Evolutionary conservation across 176 grass and related monocot species (phyloP), one percentile per base, ranked within the genome.

Genomic region (Oryza glumipatula): DNA sequence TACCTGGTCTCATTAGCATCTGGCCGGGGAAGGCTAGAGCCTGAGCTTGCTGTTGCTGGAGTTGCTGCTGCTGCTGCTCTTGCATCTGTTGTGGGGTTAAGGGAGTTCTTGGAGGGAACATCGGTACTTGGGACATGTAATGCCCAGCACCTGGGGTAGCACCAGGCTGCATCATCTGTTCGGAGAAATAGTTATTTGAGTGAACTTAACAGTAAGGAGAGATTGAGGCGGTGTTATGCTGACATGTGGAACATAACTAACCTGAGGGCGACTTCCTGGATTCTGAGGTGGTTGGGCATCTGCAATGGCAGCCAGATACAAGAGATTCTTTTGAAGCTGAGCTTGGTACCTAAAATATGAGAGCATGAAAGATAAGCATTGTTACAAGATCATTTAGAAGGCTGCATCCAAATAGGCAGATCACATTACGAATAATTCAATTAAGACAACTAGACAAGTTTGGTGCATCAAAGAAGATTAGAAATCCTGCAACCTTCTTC

Each of bases 281-380:
- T 91, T 76, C 69, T 98, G 93, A 9, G 96, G 90, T 85, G 88
- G 84, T 51, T 96, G 96, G 26, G 96, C 91, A 86, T 99, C 96
- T 23, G 96, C 96, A 24, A 99, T 96, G 14, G 96, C 96, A 81
- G 96, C 96, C 17, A 99, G 82, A 84, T 96, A 96, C 76, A 99
- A 73, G 35, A 99, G 90, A 82, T 99, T 99, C 68, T 99, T 99
- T 84, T 99, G 96, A 68, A 99, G 96, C 60, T 96, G 96, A 36
- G 96, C 91, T 88, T 99, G 96, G 83, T 96, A 99, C 81, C 96
- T 99, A 43, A 88, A 87, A 71, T 44, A 83, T 64, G 11, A 83
- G 30, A 80, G n/a, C 41, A 79, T 70, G 32, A 49, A 83, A 70
- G 5, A 15, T 73, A 88, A 67, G 38, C 45, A 79, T 46, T 36